phyloP scores from a whole-genome alignment of 1,139 yeast species.

The Taphrina communis region DNA sequence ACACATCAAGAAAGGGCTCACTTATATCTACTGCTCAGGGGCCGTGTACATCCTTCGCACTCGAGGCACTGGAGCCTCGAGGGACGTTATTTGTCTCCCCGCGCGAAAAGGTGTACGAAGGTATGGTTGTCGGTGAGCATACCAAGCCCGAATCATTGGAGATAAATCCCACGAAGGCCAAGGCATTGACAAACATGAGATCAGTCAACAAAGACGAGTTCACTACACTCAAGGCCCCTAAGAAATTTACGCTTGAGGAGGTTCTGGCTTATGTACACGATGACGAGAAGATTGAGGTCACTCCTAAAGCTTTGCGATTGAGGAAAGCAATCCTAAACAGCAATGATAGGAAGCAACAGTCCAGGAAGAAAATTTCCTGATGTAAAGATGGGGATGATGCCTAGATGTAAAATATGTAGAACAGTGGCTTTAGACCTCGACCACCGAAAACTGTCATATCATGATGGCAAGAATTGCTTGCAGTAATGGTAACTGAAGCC shows the following conservation, averaged over 20 bases:
- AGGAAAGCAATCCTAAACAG: slow-evolving; percentile 31
- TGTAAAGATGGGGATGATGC: too few relatives aligned
- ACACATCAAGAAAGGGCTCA: slow-evolving; percentile 36
- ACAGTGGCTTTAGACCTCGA: neutral
- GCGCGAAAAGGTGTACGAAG: slow-evolving; percentile 36
- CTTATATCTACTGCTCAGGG: slow-evolving; percentile 35
- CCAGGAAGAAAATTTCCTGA: slow-evolving; percentile 20
- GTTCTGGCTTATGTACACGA: slow-evolving; percentile 35
- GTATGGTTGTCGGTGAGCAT: slow-evolving; percentile 41
- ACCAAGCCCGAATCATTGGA: slow-evolving; percentile 34
- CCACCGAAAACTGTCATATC: too few relatives aligned
- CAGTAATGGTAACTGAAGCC: too few relatives aligned
- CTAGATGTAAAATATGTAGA: neutral
- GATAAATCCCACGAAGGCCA: slow-evolving; percentile 38
- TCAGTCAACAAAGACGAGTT: slow-evolving; percentile 39
- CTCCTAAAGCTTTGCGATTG: slow-evolving; percentile 31
- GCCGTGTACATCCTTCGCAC: slow-evolving; percentile 34
- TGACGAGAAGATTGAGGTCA: slow-evolving; percentile 40
- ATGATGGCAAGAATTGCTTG: too few relatives aligned
- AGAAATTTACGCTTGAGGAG: slow-evolving; percentile 36
- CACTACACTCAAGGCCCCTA: slow-evolving; percentile 32
- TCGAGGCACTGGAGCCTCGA: slow-evolving; percentile 38
- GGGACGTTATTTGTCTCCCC: slow-evolving; percentile 37
- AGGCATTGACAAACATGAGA: slow-evolving; percentile 40
- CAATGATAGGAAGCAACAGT: slow-evolving; percentile 32